phyloP scores from a whole-genome alignment of 2,329 filamentous ascomycete species.

The Dryadomyces quercivorus region DNA sequence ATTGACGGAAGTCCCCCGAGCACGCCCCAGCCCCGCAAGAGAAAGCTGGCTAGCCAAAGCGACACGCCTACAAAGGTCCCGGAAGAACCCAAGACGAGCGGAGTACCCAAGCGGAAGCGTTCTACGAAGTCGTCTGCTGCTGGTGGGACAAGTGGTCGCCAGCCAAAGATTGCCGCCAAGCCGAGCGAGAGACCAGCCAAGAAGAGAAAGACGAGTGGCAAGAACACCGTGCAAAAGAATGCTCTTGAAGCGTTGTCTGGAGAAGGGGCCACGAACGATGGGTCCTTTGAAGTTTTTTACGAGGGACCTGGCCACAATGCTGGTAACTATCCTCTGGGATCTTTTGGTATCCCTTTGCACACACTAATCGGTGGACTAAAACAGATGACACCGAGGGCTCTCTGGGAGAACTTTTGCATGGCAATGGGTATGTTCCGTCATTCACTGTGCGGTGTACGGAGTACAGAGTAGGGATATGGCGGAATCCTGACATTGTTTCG shows the following conservation, averaged over 20 bases:
- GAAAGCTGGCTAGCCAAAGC: constrained; percentile 1
- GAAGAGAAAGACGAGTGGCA: background rate
- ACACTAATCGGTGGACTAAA: background rate
- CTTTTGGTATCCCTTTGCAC: background rate
- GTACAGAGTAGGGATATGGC: too few relatives aligned
- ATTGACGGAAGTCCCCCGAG: constrained; percentile 37
- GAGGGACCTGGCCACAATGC: constrained; percentile 1
- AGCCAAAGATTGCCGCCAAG: constrained; percentile 1
- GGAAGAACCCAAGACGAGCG: background rate
- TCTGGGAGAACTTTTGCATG: constrained; percentile 1
- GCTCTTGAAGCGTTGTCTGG: constrained; percentile 1
- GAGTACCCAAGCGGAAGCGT: background rate
- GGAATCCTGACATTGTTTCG: too few relatives aligned
- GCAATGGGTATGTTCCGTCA: constrained; percentile 9
- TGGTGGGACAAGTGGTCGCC: background rate
- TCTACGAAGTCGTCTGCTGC: background rate
- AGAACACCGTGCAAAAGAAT: background rate
- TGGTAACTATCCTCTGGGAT: constrained; percentile 2
- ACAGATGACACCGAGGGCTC: background rate
- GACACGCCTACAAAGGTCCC: background rate
- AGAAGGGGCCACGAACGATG: background rate
- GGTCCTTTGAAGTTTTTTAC: constrained; percentile 7
- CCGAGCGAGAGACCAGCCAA: background rate
- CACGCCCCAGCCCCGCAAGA: constrained; percentile 9
- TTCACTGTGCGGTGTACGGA: too few relatives aligned